Conservation (phyloP, 805 yeast genomes). For the Hanseniaspora singularis region DNA sequence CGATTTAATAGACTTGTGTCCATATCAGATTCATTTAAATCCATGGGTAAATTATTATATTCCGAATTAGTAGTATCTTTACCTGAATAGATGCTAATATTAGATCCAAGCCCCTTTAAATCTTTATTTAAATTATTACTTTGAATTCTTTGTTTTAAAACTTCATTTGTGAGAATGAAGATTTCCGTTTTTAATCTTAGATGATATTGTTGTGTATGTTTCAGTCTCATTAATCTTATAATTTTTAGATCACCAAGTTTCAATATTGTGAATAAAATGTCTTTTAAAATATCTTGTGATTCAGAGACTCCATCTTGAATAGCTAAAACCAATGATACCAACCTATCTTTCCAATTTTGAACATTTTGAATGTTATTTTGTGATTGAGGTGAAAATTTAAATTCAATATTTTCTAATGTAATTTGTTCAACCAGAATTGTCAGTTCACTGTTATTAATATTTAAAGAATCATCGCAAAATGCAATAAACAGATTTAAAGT, state of each 20-base stretch:
- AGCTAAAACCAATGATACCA: slow-evolving; percentile 16
- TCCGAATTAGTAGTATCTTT: no score
- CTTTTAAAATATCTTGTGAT: slow-evolving; percentile 34
- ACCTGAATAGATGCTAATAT: no score
- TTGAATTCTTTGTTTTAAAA: slow-evolving; percentile 52
- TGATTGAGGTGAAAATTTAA: slow-evolving; percentile 48
- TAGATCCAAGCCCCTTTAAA: no score
- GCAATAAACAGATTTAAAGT: slow-evolving; percentile 14
- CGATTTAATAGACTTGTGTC: background rate
- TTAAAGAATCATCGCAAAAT: slow-evolving; percentile 61
- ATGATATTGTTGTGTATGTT: slow-evolving; percentile 62
- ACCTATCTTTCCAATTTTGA: slow-evolving; percentile 25
- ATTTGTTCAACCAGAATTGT: slow-evolving; percentile 22
- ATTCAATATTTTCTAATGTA: slow-evolving; percentile 7
- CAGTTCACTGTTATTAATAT: slow-evolving; percentile 60
- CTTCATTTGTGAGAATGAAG: slow-evolving; percentile 49
- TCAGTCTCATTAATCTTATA: slow-evolving; percentile 55
- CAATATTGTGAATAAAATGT: slow-evolving; percentile 46
- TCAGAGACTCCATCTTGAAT: slow-evolving; percentile 25
- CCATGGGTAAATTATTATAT: no score
- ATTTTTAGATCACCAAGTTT: slow-evolving; percentile 49
- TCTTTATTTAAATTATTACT: slow-evolving; percentile 29
- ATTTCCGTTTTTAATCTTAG: slow-evolving; percentile 70
- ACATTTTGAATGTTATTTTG: slow-evolving; percentile 42
- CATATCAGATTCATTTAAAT: no score